Percentiles rank a stretch among this genome's conserved stretches.
Conservation (phyloP, 441 rosid species). For the Populus hybrid region DNA sequence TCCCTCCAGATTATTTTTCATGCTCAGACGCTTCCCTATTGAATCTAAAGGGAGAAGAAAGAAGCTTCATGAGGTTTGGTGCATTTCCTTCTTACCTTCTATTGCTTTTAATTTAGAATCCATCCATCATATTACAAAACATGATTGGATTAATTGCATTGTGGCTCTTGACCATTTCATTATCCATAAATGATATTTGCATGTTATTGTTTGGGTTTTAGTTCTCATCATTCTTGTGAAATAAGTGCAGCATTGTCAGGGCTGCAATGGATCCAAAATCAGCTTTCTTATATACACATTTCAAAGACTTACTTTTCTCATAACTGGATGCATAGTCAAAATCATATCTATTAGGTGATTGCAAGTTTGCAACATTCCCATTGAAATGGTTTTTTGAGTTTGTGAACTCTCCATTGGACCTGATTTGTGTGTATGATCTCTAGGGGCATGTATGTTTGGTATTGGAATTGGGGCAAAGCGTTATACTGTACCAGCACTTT, state of each 20-base stretch:
- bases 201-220: not conserved
- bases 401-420: not conserved
- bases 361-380: not conserved
- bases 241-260: not conserved
- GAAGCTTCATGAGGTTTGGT: conserved; percentile 89
- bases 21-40: conserved; percentile 91
- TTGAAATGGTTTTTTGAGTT: not conserved
- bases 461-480: not conserved
- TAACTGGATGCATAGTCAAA: not conserved
- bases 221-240: not conserved
- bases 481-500: not conserved
- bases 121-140: not conserved
- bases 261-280: not conserved
- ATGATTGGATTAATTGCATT: not conserved
- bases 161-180: not conserved
- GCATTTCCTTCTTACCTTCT: not conserved
- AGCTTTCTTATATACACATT: not conserved
- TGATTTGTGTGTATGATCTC: not conserved
- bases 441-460: not conserved
- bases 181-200: not conserved
- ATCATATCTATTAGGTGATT: not conserved
- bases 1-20: conserved; percentile 68
- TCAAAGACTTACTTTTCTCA: not conserved
- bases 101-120: not conserved
- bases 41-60: conserved; percentile 98